Evolutionary conservation across 371 early-diverging fungal species (phyloP), one percentile per base, ranked within the genome.

Genomic region (Syncephalastrum monosporum): DNA sequence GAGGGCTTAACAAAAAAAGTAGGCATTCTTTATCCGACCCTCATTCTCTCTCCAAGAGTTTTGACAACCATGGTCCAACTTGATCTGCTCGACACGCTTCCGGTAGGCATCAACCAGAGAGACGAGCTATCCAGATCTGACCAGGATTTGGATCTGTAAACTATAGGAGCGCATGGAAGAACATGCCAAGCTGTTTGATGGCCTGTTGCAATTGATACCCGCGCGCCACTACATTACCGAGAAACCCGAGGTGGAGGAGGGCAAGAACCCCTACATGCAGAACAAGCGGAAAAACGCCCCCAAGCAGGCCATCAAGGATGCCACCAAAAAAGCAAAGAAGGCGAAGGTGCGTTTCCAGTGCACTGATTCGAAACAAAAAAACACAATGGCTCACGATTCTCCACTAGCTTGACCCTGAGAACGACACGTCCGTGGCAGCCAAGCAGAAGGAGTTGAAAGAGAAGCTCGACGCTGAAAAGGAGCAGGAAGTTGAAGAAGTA

Each of bases 261-360:
- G 75, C 51, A 61, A 60, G 33, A 79, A 79, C 43, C 81, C 79
- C 61, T 87, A 77, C 61, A 77, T 77, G 69, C 83, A 88, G 56
- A 91, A 89, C 66, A 89, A 88, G 63, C 82, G 86, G 64, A 83
- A 85, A 67, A 81, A 78, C 63, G 89, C 88, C 43, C 89, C 91
- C 21, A 89, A 91, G 61, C 88, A 88, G 69, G 85, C 77, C 24
- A 76, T 87, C 59, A 91, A 91, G 71, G 89, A 90, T 53, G 82
- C 81, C 19, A 79, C 87, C 50, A 89, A 86, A 69, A 88, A 88
- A 60, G 91, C 91, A 17, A 88, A 87, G 71, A 88, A 86, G 68
- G 79, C 81, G 24, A 88, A 88, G 79, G 84, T 86, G 71, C 55
- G 44, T 41, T 52, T 45, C n/a, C 47, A 21, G 33, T n/a, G 1